Evolutionary conservation across 1,284 basidiomycete genomes (phyloP).

Genomic region (Cyathus pygmaeus): DNA sequence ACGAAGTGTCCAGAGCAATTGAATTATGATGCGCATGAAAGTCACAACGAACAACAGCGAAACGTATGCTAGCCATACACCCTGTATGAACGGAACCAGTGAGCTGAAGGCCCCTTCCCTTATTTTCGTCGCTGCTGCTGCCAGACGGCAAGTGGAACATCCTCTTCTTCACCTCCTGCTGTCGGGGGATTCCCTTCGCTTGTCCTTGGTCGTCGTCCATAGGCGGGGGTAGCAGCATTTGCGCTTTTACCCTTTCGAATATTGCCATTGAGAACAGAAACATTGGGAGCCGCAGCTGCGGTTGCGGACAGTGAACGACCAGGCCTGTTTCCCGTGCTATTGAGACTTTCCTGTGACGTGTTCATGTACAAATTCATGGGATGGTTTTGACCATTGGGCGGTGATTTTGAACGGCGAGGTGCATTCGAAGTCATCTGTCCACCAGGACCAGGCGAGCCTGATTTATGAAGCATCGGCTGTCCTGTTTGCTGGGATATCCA

Average conservation of each 20-base stretch:
- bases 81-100: conserved; percentile 13
- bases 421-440: conserved; percentile 45
- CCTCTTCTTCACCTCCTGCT: conserved; percentile 70
- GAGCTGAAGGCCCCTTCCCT: conserved; percentile 18
- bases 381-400: conserved; percentile 37
- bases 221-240: conserved; percentile 60
- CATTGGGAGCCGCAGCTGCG: conserved; percentile 52
- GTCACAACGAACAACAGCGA: too few species aligned
- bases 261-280: conserved; percentile 61
- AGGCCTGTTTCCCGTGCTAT: conserved; percentile 49
- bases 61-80: too few species aligned
- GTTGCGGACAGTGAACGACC: conserved; percentile 76
- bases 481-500: conserved; percentile 39
- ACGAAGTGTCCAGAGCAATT: background rate
- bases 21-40: conserved; percentile 3
- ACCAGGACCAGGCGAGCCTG: conserved; percentile 33
- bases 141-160: conserved; percentile 79
- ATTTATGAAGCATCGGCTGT: conserved; percentile 21
- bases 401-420: conserved; percentile 46
- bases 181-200: conserved; percentile 46
- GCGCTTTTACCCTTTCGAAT: conserved; percentile 72
- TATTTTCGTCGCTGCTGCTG: conserved; percentile 74
- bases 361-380: conserved; percentile 38
- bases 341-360: conserved; percentile 43
- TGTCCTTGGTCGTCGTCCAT: conserved; percentile 53